phyloP scores from a whole-genome alignment of 2,329 filamentous ascomycete genomes.

The Setomelanomma holmii region DNA sequence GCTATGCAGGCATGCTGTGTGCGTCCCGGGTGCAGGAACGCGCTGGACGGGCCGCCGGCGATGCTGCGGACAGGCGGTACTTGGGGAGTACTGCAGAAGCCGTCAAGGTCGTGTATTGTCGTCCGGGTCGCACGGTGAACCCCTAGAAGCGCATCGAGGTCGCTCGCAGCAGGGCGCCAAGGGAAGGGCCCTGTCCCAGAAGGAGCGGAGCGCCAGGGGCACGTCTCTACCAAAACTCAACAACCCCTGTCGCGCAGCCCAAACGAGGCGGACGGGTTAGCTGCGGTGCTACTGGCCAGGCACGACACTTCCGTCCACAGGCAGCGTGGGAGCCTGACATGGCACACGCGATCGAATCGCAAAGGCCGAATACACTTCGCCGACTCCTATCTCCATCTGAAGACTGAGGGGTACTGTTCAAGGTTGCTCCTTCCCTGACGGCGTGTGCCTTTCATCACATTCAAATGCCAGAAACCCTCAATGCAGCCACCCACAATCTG shows the following conservation, averaged over 20 bases:
- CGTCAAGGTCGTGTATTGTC: not conserved
- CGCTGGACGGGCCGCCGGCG: not conserved
- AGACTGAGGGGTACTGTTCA: too few species aligned
- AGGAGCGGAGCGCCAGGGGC: not conserved
- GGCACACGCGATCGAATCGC: too few species aligned
- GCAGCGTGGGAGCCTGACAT: not conserved
- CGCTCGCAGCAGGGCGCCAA: not conserved
- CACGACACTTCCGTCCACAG: too few species aligned
- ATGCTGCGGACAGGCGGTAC: not conserved
- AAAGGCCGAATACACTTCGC: too few species aligned
- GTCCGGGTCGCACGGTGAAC: not conserved
- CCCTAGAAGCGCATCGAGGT: too few species aligned
- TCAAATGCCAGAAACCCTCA: not conserved
- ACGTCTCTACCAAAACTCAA: too few species aligned
- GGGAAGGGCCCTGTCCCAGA: not conserved
- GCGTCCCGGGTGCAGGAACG: constrained; percentile 8
- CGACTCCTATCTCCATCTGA: not conserved
- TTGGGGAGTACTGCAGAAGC: not conserved
- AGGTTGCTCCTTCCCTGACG: too few species aligned
- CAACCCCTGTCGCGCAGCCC: not conserved
- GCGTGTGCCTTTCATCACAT: too few species aligned
- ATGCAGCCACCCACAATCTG: not conserved
- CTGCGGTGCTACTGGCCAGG: too few species aligned
- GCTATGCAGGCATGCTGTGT: constrained; percentile 6
- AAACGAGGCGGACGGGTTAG: not conserved